These are phyloP conservation scores for Penicillium sp. DNA, from an alignment of 2,329 filamentous ascomycete species.

Conservation along the genomic window DNA sequence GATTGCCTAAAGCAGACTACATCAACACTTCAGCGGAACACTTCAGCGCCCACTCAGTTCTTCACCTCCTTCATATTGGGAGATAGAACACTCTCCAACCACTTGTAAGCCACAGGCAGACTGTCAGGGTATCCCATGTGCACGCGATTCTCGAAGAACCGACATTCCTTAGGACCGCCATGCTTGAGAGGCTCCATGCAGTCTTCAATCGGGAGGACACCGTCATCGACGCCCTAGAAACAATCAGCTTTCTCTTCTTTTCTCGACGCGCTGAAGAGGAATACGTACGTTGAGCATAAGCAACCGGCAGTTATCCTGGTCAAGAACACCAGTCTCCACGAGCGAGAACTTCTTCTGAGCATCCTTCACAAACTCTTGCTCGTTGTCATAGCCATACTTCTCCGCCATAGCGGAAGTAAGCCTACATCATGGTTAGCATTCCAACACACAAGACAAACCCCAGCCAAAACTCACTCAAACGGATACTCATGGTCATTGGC, in stretches of 20 bases:
- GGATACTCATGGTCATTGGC: conserved; percentile 67
- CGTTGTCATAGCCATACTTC: conserved; percentile 60
- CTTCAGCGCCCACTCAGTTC: conserved; percentile 15
- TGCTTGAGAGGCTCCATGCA: conserved; percentile 63
- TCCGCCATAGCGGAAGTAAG: conserved; percentile 55
- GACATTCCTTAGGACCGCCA: conserved; percentile 62
- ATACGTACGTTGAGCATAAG: conserved; percentile 58
- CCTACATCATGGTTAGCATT: conserved; percentile 26
- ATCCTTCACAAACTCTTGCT: conserved; percentile 54
- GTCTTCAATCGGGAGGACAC: conserved; percentile 67
- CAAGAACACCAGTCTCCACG: conserved; percentile 57
- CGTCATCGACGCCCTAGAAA: conserved; percentile 57
- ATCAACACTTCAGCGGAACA: not conserved
- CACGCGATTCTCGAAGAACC: conserved; percentile 58
- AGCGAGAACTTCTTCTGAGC: conserved; percentile 62
- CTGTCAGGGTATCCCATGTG: conserved; percentile 66
- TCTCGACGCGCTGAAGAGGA: not conserved
- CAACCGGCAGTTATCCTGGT: conserved; percentile 55
- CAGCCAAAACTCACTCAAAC: conserved; percentile 44
- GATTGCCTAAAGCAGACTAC: not conserved
- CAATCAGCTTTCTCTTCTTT: not conserved
- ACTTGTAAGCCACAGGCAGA: conserved; percentile 37
- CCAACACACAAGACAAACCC: not conserved
- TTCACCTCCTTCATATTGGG: conserved; percentile 14
- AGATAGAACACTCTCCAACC: conserved; percentile 32